These are phyloP conservation scores for Aspergillus sparsus DNA, from an alignment of 495 filamentous ascomycete species.

Conservation along the genomic window DNA sequence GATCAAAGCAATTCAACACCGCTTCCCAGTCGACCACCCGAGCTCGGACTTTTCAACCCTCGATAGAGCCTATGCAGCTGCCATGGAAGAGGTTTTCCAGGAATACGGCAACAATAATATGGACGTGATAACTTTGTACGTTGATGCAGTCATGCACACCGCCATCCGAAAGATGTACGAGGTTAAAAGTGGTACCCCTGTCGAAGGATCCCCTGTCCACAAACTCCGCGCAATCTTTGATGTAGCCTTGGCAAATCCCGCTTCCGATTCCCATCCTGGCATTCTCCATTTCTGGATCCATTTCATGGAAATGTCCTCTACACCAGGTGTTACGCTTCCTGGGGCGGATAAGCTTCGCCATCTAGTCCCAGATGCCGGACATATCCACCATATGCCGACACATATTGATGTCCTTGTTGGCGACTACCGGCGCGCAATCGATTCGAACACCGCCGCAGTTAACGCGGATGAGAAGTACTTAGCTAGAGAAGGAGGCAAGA, in stretches of 20 bases:
- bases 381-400: constrained; percentile 67
- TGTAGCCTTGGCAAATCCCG: constrained; percentile 40
- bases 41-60: constrained; percentile 44
- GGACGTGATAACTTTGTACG: constrained; percentile 59
- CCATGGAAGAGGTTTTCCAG: constrained; percentile 56
- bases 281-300: constrained; percentile 68
- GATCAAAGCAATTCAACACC: constrained; percentile 53
- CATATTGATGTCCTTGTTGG: constrained; percentile 66
- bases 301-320: constrained; percentile 66
- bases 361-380: constrained; percentile 62
- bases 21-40: constrained; percentile 49
- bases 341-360: constrained; percentile 58
- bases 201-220: constrained; percentile 49
- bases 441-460: constrained; percentile 57
- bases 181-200: constrained; percentile 54
- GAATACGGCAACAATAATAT: constrained; percentile 52
- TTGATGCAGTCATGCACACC: constrained; percentile 65
- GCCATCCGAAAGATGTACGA: constrained; percentile 65
- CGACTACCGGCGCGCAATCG: constrained; percentile 59
- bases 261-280: constrained; percentile 52
- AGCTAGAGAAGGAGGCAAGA: constrained; percentile 43
- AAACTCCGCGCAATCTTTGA: constrained; percentile 58
- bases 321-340: constrained; percentile 55
- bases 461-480: constrained; percentile 59
- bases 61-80: constrained; percentile 56